These are phyloP conservation scores for Lignosus rhinocerotis DNA, from an alignment of 1,284 basidiomycete species.

Conservation along the genomic window DNA sequence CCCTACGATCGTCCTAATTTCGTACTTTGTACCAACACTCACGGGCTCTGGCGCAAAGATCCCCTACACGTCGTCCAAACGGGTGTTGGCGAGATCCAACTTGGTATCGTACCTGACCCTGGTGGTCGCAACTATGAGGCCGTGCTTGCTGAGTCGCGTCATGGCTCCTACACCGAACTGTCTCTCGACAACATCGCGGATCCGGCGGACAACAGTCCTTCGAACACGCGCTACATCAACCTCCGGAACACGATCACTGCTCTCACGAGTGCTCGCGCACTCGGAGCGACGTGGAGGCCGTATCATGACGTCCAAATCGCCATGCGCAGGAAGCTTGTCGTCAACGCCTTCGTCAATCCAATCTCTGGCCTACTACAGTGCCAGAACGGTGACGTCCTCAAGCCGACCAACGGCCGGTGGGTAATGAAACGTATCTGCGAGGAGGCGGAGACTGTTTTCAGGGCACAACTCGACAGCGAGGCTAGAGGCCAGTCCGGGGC, in stretches of 20 bases:
- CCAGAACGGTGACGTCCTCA: conserved; percentile 75
- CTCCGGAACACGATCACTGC: conserved; percentile 72
- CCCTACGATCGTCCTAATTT: conserved; percentile 79
- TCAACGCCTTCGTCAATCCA: conserved; percentile 87
- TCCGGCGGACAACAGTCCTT: conserved; percentile 19
- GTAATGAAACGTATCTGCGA: conserved; percentile 53
- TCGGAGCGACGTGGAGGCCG: conserved; percentile 70
- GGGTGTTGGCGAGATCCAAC: conserved; percentile 71
- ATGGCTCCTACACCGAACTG: conserved; percentile 39
- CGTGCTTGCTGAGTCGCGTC: conserved; percentile 38
- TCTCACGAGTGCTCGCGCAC: conserved; percentile 55
- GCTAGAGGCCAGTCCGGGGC: conserved; percentile 31
- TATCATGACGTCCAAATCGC: conserved; percentile 70
- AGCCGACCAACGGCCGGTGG: conserved; percentile 40
- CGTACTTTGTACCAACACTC: conserved; percentile 82
- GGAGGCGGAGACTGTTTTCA: conserved; percentile 64
- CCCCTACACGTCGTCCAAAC: conserved; percentile 71
- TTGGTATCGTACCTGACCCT: conserved; percentile 80
- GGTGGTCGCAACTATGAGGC: conserved; percentile 60
- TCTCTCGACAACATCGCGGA: conserved; percentile 59
- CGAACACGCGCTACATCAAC: conserved; percentile 47
- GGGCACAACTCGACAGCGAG: conserved; percentile 46
- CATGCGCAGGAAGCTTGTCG: conserved; percentile 82
- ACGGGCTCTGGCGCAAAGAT: conserved; percentile 66
- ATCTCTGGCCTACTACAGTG: conserved; percentile 84